Evolutionary conservation across 1,284 basidiomycete genomes (phyloP), one percentile per base, ranked within the genome.

Genomic region (Microbotryomycetes sp.): DNA sequence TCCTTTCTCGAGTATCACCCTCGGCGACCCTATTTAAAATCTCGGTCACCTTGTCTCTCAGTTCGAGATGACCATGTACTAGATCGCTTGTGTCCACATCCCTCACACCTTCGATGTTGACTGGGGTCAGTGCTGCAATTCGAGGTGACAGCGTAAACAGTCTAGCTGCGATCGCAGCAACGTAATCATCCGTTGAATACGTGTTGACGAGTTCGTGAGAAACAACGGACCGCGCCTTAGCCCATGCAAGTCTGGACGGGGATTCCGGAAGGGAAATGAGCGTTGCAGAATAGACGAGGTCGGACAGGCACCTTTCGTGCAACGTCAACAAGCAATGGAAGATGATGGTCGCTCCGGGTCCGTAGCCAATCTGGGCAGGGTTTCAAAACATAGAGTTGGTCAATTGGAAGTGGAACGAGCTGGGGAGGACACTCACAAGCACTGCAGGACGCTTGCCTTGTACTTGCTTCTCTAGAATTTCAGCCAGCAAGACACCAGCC

Each of bases 361-460:
- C 80, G 2, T 78, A 79, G 3, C 80, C 82, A 64, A 82, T 76
- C 78, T 79, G 63, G n/a, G n/a, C n/a, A n/a, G n/a, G n/a, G n/a
- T n/a, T n/a, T 21, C 4, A 26, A 49, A 30, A 2, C 7, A 4
- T 3, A 13, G 18, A n/a, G 18, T 49, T 5, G 26, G 7, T 6
- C 35, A 29, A 45, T 52, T 51, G 16, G 31, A 51, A n/a, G 7
- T 15, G 30, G 11, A 27, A 26, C n/a, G 27, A 41, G 11, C 24
- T 13, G n/a, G 23, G 16, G 21, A 21, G 27, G 18, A 9, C 2
- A 68, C 76, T 31, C 30, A 78, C 76, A 29, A 83, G 71, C 0
- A 79, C 71, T 3, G 80, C 78, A 0, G 81, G 81, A 1, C 81
- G 74, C 64, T 80, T 78, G 6, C 81, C 81, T 67, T 82, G 81